These are phyloP conservation scores for Phlebiopsis gigantea DNA, from an alignment of 768 basidiomycete species.

Conservation along the genomic window DNA sequence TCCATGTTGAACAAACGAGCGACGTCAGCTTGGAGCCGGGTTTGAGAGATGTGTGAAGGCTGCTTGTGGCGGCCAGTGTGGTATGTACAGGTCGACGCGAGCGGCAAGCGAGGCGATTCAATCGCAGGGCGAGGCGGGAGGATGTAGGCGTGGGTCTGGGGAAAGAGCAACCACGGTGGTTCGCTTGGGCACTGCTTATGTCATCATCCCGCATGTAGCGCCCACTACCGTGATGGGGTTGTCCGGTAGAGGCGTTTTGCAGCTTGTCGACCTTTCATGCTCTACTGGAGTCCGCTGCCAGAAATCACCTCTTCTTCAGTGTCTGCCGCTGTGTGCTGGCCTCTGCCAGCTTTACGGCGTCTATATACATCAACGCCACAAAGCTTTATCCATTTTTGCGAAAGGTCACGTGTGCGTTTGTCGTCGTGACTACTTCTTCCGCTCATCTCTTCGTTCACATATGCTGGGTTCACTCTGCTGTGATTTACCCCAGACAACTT, in stretches of 20 bases:
- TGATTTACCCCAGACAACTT: no score
- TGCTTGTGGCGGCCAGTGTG: neutral
- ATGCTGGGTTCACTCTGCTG: no score
- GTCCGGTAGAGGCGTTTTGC: neutral
- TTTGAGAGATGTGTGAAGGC: neutral
- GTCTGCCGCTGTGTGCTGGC: neutral
- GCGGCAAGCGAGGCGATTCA: neutral
- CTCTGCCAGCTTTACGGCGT: neutral
- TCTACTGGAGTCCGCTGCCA: neutral
- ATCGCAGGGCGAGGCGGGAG: conserved; percentile 1
- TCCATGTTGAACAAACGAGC: conserved; percentile 21
- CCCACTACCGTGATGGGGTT: neutral
- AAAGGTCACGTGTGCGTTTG: neutral
- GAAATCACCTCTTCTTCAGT: neutral
- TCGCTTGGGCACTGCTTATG: neutral
- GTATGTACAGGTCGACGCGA: neutral
- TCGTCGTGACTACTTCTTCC: neutral
- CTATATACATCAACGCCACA: neutral
- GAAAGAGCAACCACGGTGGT: neutral
- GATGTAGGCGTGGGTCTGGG: neutral
- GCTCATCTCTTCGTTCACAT: no score
- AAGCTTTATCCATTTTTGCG: neutral
- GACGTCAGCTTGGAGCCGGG: neutral
- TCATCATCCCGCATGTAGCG: neutral
- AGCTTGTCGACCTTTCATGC: neutral